Evolutionary conservation across 805 yeast genomes (phyloP).

Genomic region (Kodamaea hsintzibuensis): DNA sequence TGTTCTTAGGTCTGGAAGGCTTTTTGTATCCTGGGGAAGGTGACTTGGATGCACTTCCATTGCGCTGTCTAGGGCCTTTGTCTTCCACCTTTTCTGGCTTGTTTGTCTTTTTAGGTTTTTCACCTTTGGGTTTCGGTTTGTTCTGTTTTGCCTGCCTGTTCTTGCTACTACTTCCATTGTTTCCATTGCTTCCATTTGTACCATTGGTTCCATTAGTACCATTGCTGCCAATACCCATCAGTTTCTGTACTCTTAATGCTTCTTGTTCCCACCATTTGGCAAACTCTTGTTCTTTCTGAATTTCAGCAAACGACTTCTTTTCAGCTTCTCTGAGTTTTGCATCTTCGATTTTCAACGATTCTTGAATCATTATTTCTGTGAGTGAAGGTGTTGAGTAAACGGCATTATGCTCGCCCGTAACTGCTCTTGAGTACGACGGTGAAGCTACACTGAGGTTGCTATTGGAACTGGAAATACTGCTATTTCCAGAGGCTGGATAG

Average conservation of each 20-base stretch:
- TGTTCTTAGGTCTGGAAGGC: not conserved
- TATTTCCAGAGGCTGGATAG: not conserved
- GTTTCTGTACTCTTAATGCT: conserved; percentile 59
- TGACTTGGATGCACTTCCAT: not conserved
- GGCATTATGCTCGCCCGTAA: not conserved
- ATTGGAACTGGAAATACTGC: conserved; percentile 6
- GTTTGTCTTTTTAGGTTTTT: not conserved
- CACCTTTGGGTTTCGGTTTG: not conserved
- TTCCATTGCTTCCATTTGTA: conserved; percentile 8
- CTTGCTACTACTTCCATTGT: conserved; percentile 5
- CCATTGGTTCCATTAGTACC: conserved; percentile 9
- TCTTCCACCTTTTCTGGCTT: not conserved
- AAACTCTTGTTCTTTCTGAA: conserved; percentile 80
- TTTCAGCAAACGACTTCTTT: conserved; percentile 58
- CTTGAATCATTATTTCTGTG: conserved; percentile 48
- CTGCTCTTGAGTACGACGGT: not conserved
- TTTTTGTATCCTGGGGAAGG: not conserved
- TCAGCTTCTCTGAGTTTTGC: conserved; percentile 27
- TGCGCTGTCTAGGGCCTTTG: not conserved
- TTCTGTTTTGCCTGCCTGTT: not conserved
- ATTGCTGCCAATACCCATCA: conserved; percentile 18
- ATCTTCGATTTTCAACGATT: conserved; percentile 40
- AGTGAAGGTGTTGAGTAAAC: conserved; percentile 28
- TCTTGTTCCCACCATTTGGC: conserved; percentile 89
- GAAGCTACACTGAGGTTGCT: not conserved